Conservation (phyloP, 305 asterid genomes). For the Plantago rigida region DNA sequence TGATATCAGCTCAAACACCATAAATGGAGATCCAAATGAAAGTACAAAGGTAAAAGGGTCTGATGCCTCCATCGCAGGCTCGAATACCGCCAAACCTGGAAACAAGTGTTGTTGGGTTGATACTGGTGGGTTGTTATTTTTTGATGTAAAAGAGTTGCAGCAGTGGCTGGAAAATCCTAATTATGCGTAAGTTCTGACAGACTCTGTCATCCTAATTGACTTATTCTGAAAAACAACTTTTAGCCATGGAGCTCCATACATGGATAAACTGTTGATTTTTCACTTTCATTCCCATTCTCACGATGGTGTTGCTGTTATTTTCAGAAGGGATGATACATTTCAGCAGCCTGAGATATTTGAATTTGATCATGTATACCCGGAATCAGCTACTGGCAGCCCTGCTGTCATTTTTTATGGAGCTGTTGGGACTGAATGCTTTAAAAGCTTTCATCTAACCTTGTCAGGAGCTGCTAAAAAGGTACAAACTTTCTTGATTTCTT, state of each 20-base stretch:
- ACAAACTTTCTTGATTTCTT: constrained; percentile 16
- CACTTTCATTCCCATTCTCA: constrained; percentile 17
- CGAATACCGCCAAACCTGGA: constrained; percentile 44
- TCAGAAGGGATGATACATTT: constrained; percentile 55
- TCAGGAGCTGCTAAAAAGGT: constrained; percentile 76
- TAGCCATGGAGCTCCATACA: constrained; percentile 5
- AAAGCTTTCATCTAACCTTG: constrained; percentile 63
- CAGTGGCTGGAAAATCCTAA: constrained; percentile 54
- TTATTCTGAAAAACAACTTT: constrained; percentile 1
- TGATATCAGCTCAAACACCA: constrained; percentile 37
- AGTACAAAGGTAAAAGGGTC: constrained; percentile 32
- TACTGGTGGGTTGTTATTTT: constrained; percentile 68
- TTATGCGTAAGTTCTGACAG: constrained; percentile 44
- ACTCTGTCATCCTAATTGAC: constrained; percentile 14
- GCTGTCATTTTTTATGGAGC: constrained; percentile 79
- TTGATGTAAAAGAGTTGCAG: constrained; percentile 54
- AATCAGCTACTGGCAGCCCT: constrained; percentile 62
- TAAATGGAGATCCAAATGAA: constrained; percentile 46
- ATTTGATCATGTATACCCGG: constrained; percentile 86
- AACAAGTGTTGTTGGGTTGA: constrained; percentile 94
- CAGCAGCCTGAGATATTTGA: constrained; percentile 91
- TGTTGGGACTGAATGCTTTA: constrained; percentile 81
- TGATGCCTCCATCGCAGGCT: constrained; percentile 41
- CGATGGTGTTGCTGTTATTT: constrained; percentile 21
- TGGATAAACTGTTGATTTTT: constrained; percentile 6